Base-by-base conservation (phyloP, 306 rosid species). In the Lotus japonicus region DNA sequence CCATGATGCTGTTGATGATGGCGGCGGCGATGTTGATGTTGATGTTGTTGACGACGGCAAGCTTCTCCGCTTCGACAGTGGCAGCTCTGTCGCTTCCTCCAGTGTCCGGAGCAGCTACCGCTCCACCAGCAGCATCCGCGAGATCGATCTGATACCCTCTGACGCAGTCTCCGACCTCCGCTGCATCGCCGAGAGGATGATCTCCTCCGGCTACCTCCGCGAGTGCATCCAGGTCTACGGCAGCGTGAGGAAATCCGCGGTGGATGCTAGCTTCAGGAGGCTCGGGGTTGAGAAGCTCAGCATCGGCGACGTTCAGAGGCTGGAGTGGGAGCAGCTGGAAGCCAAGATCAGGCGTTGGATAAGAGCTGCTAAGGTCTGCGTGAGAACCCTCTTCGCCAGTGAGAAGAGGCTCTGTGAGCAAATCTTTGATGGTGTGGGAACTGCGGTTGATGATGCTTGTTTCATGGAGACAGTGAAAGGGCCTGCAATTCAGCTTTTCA, bases 211-310 rank as follows among this genome's bases (percentile, higher is more conserved):
- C 0, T 95, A 87, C 58, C 48, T 88, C 43, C 78, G 99, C 0
- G 99, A 91, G 87, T 95, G 97, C 66, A 85, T 91, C 56, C 99
- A 95, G 54, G 99, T 95, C 1, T 95, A 95, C 11, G 99, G 95
- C 0, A 87, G 95, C 46, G 99, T 87, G 9, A 77, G 99, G 14
- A 95, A 95, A 60, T 84, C 92, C 0, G 84, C 92, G 0, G 88
- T 95, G 1, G 99, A 95, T 39, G 78, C 87, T 4, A 95, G 90
- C 72, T 95, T 91, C 53, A 70, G 85, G 68, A 72, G 71, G 23
- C 95, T 95, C 0, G 91, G 92, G 11, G 67, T 95, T 33, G 99
- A 95, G 69, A 95, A 87, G 39, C 71, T 95, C 15, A 91, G 99
- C 81, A 95, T 95, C 56, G 97, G 99, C 4, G 99, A 91, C 45